A percentile compares a stretch with the other conserved stretches of the same genome.
phyloP scores from a whole-genome alignment of 1,284 basidiomycete species.

The Ganoderma multipileum region DNA sequence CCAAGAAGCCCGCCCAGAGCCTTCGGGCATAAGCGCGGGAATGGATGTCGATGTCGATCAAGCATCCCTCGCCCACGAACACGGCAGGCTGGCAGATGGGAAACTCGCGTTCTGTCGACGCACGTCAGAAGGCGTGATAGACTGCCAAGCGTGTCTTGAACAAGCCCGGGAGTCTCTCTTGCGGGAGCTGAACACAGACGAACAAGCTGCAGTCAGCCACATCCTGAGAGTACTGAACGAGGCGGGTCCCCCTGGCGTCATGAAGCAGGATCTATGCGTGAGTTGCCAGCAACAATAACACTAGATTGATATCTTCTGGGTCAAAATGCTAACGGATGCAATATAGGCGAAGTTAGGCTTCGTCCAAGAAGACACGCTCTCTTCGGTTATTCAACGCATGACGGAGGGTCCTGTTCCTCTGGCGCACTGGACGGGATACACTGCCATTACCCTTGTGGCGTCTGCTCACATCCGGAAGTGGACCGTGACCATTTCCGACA shows the following conservation, averaged over 20 bases:
- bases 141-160: conserved; percentile 66
- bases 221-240: conserved; percentile 51
- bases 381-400: conserved; percentile 41
- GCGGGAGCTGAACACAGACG: conserved; percentile 43
- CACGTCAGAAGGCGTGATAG: conserved; percentile 52
- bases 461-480: conserved; percentile 58
- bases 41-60: conserved; percentile 14
- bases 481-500: conserved; percentile 59
- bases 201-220: conserved; percentile 44
- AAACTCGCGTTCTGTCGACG: conserved; percentile 57
- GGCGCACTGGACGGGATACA: conserved; percentile 75
- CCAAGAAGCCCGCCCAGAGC: conserved; percentile 20
- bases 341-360: conserved; percentile 8
- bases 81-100: conserved; percentile 55
- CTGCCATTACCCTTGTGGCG: conserved; percentile 54
- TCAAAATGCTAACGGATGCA: neutral
- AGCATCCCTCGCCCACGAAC: conserved; percentile 35
- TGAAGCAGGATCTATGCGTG: conserved; percentile 56
- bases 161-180: conserved; percentile 47
- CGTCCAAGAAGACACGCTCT: conserved; percentile 11
- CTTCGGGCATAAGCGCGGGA: conserved; percentile 6
- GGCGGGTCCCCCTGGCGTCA: conserved; percentile 54
- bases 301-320: neutral
- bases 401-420: conserved; percentile 57
- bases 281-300: conserved; percentile 12